Evolutionary conservation across 352 stramenopile species (phyloP), one percentile per base, ranked within the genome.

Genomic region (Globisporangium cederbergense): DNA sequence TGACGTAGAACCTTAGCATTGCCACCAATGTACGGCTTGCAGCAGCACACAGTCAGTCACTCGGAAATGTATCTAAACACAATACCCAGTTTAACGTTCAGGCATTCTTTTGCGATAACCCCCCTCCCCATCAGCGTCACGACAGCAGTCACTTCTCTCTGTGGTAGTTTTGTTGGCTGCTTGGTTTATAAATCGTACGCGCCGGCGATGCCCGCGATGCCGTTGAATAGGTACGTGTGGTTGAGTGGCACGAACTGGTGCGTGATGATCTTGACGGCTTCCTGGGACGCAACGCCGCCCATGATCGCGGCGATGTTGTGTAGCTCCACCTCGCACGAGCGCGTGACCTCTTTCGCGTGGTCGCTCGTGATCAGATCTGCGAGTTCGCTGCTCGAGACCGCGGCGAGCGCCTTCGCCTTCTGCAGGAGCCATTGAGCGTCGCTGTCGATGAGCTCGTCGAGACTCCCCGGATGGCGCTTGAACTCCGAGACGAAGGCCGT

Each of bases 171-270:
- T 51, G 3, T 4, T 47, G 5, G 16, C 1, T 22, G 5, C 4
- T 1, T 54, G 30, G 40, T 30, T 88, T 87, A 97, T n/a, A 96
- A 64, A 6, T 75, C 67, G 61, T 94, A 95, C 9, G 86, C 89
- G 13, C 71, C 84, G 30, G 85, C 88, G 25, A 75, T 61, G 2
- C 80, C 86, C 5, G 81, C 89, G 68, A 99, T 98, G 25, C 97
- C 97, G 78, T 99, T 99, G 79, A 98, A 99, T 7, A 99, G 47
- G 73, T 98, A 98, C 16, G 96, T 99, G 75, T 99, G 97, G 73
- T 99, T 88, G 5, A 99, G 67, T 0, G 97, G 96, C 64, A 98
- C 79, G 70, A 99, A 99, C 75, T 99, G 95, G 54, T 97, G 87
- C 45, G 97, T 99, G 74, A 99, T 97, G 50, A 99, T 70, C 76